Percentiles rank a stretch among this genome's conserved stretches.
These are phyloP conservation scores for Neonectria magnoliae DNA, from an alignment of 2,329 filamentous ascomycete genomes.

Conservation along the genomic window DNA sequence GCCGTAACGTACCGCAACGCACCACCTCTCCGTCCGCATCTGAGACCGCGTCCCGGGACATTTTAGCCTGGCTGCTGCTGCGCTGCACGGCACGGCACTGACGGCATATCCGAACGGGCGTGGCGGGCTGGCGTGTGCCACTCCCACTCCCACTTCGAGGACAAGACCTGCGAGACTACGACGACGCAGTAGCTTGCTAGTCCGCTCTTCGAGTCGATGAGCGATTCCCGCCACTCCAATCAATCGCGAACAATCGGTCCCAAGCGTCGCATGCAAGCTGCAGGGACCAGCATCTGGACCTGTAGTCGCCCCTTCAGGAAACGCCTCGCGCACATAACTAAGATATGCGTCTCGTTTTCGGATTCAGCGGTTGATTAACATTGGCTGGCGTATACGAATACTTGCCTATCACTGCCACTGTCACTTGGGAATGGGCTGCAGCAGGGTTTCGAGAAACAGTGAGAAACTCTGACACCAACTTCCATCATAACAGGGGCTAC, in stretches of 20 bases:
- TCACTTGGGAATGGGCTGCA: background rate
- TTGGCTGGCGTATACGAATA: background rate
- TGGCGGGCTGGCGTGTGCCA: conserved; percentile 8
- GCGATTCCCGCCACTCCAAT: conserved; percentile 13
- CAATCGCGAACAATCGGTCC: conserved; percentile 8
- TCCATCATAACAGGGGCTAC: background rate
- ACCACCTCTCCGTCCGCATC: conserved; percentile 5
- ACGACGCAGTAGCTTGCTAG: background rate
- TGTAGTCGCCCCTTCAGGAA: conserved; percentile 3
- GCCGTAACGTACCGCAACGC: background rate
- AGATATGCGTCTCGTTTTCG: conserved; percentile 22
- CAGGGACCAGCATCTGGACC: conserved; percentile 24
- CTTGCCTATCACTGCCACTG: background rate
- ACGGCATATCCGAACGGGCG: conserved; percentile 14
- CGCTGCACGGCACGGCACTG: conserved; percentile 12
- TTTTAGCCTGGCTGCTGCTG: conserved; percentile 5
- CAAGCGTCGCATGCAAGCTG: conserved; percentile 17
- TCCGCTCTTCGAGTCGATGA: background rate
- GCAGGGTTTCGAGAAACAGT: background rate
- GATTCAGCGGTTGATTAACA: conserved; percentile 13
- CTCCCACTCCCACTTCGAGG: background rate
- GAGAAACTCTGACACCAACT: background rate
- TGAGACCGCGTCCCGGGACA: conserved; percentile 7
- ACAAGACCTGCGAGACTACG: background rate
- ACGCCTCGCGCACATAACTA: conserved; percentile 15